Conservation (phyloP, 139 green algal genomes). For the Yamagishiella unicocca region DNA sequence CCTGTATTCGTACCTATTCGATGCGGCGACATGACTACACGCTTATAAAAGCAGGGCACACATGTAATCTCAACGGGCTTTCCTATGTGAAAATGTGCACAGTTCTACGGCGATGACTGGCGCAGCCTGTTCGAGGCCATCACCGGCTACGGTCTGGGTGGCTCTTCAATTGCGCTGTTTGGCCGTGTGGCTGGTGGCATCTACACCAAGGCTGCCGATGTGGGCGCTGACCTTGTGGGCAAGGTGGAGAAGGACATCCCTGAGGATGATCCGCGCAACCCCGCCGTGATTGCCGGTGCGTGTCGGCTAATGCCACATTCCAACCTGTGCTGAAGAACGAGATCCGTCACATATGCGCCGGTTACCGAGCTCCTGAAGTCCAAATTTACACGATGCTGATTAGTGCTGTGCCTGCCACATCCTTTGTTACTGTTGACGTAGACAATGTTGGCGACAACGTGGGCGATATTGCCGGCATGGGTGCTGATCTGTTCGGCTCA, state of each 20-base stretch:
- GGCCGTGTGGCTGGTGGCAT: constrained; percentile 96
- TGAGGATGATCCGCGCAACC: constrained; percentile 99
- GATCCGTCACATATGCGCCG: too few relatives aligned
- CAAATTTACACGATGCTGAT: not conserved
- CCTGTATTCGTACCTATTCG: too few relatives aligned
- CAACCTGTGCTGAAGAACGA: too few relatives aligned
- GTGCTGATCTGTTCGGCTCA: constrained; percentile 97
- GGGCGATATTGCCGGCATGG: constrained; percentile 99
- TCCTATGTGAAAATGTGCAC: too few relatives aligned
- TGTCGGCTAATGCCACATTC: too few relatives aligned
- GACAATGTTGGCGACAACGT: constrained; percentile 99
- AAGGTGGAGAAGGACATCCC: constrained; percentile 99
- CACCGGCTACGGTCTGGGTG: constrained; percentile 97
- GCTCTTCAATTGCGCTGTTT: constrained; percentile 97
- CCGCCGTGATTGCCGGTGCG: constrained; percentile 94
- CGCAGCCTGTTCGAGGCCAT: constrained; percentile 95
- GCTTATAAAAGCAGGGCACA: too few relatives aligned
- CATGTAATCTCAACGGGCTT: too few relatives aligned
- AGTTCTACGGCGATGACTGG: constrained; percentile 95
- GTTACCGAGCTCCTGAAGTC: not conserved
- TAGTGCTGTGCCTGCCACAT: not conserved
- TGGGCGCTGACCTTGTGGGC: constrained; percentile 97
- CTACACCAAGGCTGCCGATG: constrained; percentile 98
- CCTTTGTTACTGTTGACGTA: constrained; percentile 40
- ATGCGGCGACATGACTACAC: too few relatives aligned